These are phyloP conservation scores for Xerocomus amazonicus DNA, from an alignment of 1,284 basidiomycete species.

Conservation along the genomic window DNA sequence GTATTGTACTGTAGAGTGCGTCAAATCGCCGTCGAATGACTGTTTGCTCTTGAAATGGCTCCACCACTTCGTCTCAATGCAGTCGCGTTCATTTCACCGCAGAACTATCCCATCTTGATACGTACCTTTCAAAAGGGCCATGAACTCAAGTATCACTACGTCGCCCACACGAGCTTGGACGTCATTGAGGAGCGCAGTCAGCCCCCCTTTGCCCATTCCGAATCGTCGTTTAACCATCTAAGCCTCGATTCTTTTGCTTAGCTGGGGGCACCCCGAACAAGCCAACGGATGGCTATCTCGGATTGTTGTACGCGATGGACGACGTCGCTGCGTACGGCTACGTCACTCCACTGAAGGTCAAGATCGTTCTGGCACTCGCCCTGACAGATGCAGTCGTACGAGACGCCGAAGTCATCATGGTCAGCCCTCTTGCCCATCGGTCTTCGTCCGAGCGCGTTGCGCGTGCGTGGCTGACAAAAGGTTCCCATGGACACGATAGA, in stretches of 20 bases:
- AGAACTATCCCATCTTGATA: conserved; percentile 76
- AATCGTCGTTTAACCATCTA: neutral
- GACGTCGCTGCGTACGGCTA: conserved; percentile 82
- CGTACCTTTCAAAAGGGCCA: conserved; percentile 66
- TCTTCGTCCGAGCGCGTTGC: neutral
- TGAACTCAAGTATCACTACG: conserved; percentile 78
- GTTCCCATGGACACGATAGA: conserved; percentile 38
- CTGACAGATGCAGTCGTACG: conserved; percentile 75
- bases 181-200: conserved; percentile 69
- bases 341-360: conserved; percentile 75
- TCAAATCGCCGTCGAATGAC: neutral
- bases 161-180: conserved; percentile 75
- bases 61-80: conserved; percentile 66
- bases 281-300: conserved; percentile 69
- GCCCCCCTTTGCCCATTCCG: conserved; percentile 9
- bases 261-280: conserved; percentile 51
- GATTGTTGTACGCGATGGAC: conserved; percentile 75
- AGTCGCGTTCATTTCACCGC: conserved; percentile 75
- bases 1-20: neutral
- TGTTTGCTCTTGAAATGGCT: conserved; percentile 40
- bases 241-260: conserved; percentile 21
- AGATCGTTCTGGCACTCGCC: conserved; percentile 72
- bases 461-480: neutral
- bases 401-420: conserved; percentile 68
- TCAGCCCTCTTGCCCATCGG: conserved; percentile 41